Evolutionary conservation across 768 basidiomycete genomes (phyloP), one percentile per base, ranked within the genome.

Genomic region (Crepidotus variabilis): DNA sequence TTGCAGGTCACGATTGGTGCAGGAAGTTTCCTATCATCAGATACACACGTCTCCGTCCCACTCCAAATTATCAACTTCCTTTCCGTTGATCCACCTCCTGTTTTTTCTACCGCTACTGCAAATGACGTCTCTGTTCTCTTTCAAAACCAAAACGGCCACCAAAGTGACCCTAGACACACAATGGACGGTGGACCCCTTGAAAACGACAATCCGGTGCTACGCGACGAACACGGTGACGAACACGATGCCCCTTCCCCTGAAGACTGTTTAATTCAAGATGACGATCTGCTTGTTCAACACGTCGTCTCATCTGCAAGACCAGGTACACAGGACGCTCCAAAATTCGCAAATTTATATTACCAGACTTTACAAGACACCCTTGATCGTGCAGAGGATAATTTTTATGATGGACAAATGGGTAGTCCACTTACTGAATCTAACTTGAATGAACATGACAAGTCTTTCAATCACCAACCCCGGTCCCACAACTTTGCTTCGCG

Each of bases 71-170:
- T 94, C 73, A 94, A 88, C 66, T 90, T 92, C 71, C 71, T 94
- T 24, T 94, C 93, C 11, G 75, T 97, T 60, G 92, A 95, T 67
- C 90, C 92, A 20, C 88, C 87, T 11, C 86, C 86, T 35, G 72
- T 65, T 61, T 35, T 61, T 20, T 53, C 58, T 11, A 39, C 62
- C 46, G n/a, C 39, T 50, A 13, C 57, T 47, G 36, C 50, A 11
- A 34, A 28, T 34, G n/a, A n/a, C 24, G 35, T 32, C 39, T 43
- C 39, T 11, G 11, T 43, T 14, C 39, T 14, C 11, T 43, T 5
- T 20, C 39, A 43, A 16, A 43, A 43, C 2, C 39, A 20, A 16
- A 2, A 20, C 39, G 11, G 13, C 14, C 18, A 43, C 18, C 39
- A 20, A 16, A 20, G 39, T 20, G 39, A 43, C 5, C 18, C 39